Evolutionary conservation across 805 yeast species (phyloP).

Genomic region (Ogataea ganodermae): DNA sequence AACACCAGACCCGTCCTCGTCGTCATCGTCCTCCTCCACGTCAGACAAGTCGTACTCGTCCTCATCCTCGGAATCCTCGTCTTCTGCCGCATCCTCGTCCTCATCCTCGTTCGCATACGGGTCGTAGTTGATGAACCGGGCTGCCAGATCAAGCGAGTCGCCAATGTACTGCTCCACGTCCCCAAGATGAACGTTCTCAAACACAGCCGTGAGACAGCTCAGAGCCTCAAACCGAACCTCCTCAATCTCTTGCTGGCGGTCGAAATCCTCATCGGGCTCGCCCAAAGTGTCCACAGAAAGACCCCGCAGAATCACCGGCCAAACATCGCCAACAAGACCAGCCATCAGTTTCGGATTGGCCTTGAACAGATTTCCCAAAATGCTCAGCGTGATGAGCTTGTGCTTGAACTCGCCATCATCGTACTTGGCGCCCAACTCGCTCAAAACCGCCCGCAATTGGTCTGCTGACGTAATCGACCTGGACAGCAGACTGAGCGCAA

Average conservation of each 20-base stretch:
- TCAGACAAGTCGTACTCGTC: conserved; percentile 41
- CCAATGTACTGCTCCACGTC: conserved; percentile 30
- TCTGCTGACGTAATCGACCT: conserved; percentile 23
- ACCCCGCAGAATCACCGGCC: conserved; percentile 15
- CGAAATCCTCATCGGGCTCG: conserved; percentile 36
- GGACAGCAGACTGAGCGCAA: conserved; percentile 40
- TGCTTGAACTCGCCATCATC: conserved; percentile 6
- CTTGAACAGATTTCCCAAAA: conserved; percentile 27
- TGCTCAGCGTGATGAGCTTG: conserved; percentile 21
- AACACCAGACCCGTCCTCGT: conserved; percentile 38
- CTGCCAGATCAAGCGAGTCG: conserved; percentile 33
- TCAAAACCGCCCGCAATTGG: conserved; percentile 26
- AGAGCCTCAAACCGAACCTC: conserved; percentile 52
- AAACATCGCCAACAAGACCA: conserved; percentile 13
- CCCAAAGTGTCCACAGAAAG: conserved; percentile 24
- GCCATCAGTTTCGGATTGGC: conserved; percentile 30
- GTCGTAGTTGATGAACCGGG: conserved; percentile 43
- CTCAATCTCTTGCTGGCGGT: conserved; percentile 33
- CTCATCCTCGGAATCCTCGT: conserved; percentile 39
- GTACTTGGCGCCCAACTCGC: conserved; percentile 1
- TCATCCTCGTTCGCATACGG: conserved; percentile 44
- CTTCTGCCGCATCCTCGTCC: conserved; percentile 31
- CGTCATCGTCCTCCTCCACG: conserved; percentile 49
- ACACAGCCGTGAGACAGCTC: conserved; percentile 40
- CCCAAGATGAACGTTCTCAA: conserved; percentile 40